Conservation (phyloP, 257 asterid genomes). For the Capsicum chinense region DNA sequence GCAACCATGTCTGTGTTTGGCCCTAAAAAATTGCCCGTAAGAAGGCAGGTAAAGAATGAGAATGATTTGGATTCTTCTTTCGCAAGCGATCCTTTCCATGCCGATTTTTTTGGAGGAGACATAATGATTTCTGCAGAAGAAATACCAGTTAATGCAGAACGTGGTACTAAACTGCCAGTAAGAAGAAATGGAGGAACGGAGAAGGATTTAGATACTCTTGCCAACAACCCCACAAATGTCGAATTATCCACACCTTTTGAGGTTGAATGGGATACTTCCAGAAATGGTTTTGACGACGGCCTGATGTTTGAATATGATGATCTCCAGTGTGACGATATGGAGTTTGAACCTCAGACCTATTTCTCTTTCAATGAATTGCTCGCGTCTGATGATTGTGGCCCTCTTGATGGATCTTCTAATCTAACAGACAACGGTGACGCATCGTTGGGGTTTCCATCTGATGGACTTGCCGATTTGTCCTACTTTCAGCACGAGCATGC, state of each 20-base stretch:
- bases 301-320: slow-evolving; percentile 51
- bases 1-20: slow-evolving; percentile 44
- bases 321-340: slow-evolving; percentile 60
- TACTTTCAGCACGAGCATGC: slow-evolving; percentile 43
- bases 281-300: slow-evolving; percentile 49
- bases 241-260: slow-evolving; percentile 37
- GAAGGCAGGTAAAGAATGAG: slow-evolving; percentile 63
- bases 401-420: slow-evolving; percentile 40
- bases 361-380: slow-evolving; percentile 81
- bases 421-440: slow-evolving; percentile 40
- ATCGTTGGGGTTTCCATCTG: slow-evolving; percentile 41
- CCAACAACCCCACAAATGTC: slow-evolving; percentile 31
- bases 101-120: slow-evolving; percentile 44
- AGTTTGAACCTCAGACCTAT: slow-evolving; percentile 93
- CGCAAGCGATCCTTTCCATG: slow-evolving; percentile 41
- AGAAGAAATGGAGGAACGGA: slow-evolving; percentile 42
- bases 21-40: slow-evolving; percentile 67
- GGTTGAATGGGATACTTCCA: slow-evolving; percentile 50
- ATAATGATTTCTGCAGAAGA: slow-evolving; percentile 49
- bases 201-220: slow-evolving; percentile 39
- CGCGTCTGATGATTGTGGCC: slow-evolving; percentile 54
- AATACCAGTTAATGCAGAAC: slow-evolving; percentile 27
- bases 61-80: slow-evolving; percentile 38
- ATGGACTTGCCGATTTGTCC: slow-evolving; percentile 39
- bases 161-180: slow-evolving; percentile 44